A percentile compares a stretch with the other conserved stretches of the same genome.
phyloP scores from a whole-genome alignment of 331 rosid species.

The Spiraea crenata region DNA sequence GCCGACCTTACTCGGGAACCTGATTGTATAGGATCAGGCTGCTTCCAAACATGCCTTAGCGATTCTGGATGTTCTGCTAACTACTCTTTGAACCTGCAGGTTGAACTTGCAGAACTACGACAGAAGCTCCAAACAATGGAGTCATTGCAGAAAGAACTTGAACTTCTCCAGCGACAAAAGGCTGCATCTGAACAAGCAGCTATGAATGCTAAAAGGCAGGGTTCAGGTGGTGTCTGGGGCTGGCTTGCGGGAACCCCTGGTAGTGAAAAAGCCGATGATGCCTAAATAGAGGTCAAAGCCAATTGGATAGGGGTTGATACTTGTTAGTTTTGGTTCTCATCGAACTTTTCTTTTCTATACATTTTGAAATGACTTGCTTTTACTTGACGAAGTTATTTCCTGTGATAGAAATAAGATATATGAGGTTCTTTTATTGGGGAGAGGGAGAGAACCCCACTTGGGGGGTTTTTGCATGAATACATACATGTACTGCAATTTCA shows the following conservation, averaged over 20 bases:
- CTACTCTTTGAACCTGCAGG: constrained; percentile 46
- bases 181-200: constrained; percentile 90
- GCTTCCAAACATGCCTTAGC: not conserved
- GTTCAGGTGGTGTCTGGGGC: constrained; percentile 92
- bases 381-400: constrained; percentile 29
- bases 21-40: not conserved
- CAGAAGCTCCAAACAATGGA: constrained; percentile 94
- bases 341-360: constrained; percentile 20
- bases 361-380: constrained; percentile 25
- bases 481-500: constrained; percentile 39
- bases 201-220: constrained; percentile 58
- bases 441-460: constrained; percentile 29
- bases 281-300: constrained; percentile 25
- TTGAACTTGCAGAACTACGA: constrained; percentile 82
- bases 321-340: constrained; percentile 38
- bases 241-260: constrained; percentile 87
- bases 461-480: constrained; percentile 38
- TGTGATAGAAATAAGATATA: constrained; percentile 42
- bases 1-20: not conserved
- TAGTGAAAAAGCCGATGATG: constrained; percentile 35
- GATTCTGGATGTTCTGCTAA: constrained; percentile 7
- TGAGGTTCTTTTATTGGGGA: constrained; percentile 38
- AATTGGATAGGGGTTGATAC: constrained; percentile 28
- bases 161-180: constrained; percentile 87
- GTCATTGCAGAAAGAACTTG: constrained; percentile 80